Evolutionary conservation across 2,329 filamentous ascomycete genomes (phyloP).

Genomic region (Karstenula rhodostoma): DNA sequence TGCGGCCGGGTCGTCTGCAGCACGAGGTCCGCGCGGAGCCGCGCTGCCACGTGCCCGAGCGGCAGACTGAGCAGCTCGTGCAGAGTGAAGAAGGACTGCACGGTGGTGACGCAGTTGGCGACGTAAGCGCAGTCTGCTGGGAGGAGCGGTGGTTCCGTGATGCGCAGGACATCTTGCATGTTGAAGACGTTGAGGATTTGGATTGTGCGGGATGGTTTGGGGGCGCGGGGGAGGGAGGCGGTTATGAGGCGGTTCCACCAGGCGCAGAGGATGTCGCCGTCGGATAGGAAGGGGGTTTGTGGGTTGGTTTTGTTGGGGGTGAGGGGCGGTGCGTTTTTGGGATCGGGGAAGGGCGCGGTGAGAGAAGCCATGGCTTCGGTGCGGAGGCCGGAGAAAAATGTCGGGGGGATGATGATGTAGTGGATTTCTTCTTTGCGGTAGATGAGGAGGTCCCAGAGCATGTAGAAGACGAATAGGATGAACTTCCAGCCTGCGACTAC

Average conservation of each 20-base stretch:
- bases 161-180: constrained; percentile 28
- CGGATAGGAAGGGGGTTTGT: constrained; percentile 29
- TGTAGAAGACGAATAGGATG: constrained; percentile 23
- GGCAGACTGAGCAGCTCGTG: constrained; percentile 25
- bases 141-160: constrained; percentile 22
- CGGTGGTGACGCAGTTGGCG: constrained; percentile 19
- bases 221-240: constrained; percentile 18
- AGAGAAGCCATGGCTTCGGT: constrained; percentile 19
- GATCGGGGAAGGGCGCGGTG: constrained; percentile 5
- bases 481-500: constrained; percentile 18
- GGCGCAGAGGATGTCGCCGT: constrained; percentile 29
- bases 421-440: constrained; percentile 21
- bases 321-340: constrained; percentile 1
- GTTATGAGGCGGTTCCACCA: constrained; percentile 23
- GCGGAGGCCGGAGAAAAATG: constrained; percentile 27
- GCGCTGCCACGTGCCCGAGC: constrained; percentile 32
- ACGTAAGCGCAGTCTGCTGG: constrained; percentile 26
- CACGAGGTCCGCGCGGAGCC: constrained; percentile 30
- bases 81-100: constrained; percentile 21
- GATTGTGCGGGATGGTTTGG: constrained; percentile 25
- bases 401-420: constrained; percentile 23
- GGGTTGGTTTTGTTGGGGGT: constrained; percentile 16
- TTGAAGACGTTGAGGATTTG: constrained; percentile 35
- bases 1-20: constrained; percentile 27
- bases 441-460: constrained; percentile 25